These are phyloP conservation scores for Penium margaritaceum DNA, from an alignment of 139 green algal species.

Conservation along the genomic window DNA sequence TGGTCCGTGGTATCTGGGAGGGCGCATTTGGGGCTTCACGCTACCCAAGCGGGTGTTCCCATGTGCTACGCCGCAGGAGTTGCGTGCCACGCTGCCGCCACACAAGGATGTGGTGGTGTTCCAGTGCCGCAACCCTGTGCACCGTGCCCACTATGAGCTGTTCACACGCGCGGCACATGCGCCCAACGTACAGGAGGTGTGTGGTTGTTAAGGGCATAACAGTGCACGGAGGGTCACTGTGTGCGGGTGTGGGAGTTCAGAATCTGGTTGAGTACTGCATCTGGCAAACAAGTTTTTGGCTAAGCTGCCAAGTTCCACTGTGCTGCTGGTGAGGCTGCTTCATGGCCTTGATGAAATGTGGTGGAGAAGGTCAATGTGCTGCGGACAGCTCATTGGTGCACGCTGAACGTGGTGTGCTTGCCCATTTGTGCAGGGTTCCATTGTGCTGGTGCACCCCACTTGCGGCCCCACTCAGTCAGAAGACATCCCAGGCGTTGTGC, in stretches of 20 bases:
- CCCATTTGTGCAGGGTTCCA: slow-evolving; percentile 40
- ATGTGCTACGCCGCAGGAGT: slow-evolving; percentile 63
- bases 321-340: too few relatives aligned
- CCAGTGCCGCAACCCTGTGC: slow-evolving; percentile 78
- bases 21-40: slow-evolving; percentile 40
- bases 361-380: too few relatives aligned
- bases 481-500: slow-evolving; percentile 87
- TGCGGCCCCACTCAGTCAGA: slow-evolving; percentile 85
- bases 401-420: too few relatives aligned
- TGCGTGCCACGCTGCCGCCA: slow-evolving; percentile 60
- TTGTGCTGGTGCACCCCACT: slow-evolving; percentile 75
- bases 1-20: slow-evolving; percentile 70
- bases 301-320: too few relatives aligned
- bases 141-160: slow-evolving; percentile 81
- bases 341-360: too few relatives aligned
- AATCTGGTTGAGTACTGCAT: too few relatives aligned
- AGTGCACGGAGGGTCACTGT: too few relatives aligned
- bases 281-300: too few relatives aligned
- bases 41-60: slow-evolving; percentile 59
- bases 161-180: slow-evolving; percentile 74
- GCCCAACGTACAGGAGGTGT: slow-evolving; percentile 57
- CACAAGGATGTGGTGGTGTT: slow-evolving; percentile 67
- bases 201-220: too few relatives aligned
- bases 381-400: too few relatives aligned
- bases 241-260: too few relatives aligned